Evolutionary conservation across 2,329 filamentous ascomycete species (phyloP), one percentile per base, ranked within the genome.

Genomic region (Scedosporium boydii): DNA sequence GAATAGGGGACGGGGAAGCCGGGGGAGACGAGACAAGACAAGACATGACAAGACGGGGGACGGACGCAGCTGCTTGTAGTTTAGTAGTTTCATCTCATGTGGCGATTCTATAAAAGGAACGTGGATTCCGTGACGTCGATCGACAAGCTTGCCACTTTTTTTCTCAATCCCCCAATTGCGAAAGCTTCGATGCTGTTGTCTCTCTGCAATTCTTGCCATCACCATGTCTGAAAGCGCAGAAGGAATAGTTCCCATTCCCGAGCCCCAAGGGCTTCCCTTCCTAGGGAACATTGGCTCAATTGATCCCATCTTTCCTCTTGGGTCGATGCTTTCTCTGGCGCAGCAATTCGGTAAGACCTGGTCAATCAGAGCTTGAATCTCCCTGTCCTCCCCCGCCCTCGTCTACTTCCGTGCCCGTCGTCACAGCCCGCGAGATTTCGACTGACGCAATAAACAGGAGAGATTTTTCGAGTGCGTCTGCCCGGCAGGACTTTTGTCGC

Each of bases 201-300:
- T 48, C 44, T 21, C 6, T 21, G 16, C 44, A 18, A 7, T 18
- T 48, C 4, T 48, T n/a, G 14, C 18, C 12, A 18, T 23, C 51
- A 55, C 51, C 3, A 61, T 61, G 59, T 6, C 59, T 27, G 46
- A 61, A 27, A n/a, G n/a, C 18, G 16, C 21, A 18, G 26, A 51
- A 7, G 59, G 74, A 59, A 64, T 66, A 38, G 70, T 75, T 14
- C 77, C 80, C 2, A 87, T 91, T 61, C 87, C 88, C 1, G 80
- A 83, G 57, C 87, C 87, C 27, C 79, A 78, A 61, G 85, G 84
- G 2, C 75, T 88, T 62, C 88, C 87, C 1, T 71, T 91, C 27
- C 65, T 91, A 26, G 88, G 88, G 29, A 88, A 91, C 67, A 70
- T 88, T 34, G 75, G 76, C 61, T 85, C 89, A 65, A 80, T 92